A percentile compares a stretch with the other conserved stretches of the same genome.
Evolutionary conservation across 352 stramenopile genomes (phyloP).

Genomic region (Blastocystis sp.): DNA sequence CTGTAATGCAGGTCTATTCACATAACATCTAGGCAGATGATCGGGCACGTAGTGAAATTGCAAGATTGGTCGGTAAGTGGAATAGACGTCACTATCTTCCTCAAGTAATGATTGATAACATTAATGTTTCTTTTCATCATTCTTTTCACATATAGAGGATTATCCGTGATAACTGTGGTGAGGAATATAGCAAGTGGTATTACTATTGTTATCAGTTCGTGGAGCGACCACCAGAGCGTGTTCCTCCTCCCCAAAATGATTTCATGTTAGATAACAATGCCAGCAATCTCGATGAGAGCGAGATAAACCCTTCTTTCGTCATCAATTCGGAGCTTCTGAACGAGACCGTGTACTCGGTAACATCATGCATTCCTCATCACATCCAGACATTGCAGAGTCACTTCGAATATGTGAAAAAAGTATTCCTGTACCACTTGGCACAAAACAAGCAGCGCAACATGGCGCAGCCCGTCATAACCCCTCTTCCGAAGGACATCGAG

Average conservation of each 20-base stretch:
- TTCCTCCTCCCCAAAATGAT: background rate
- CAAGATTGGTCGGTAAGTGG: constrained; percentile 3
- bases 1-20: background rate
- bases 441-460: background rate
- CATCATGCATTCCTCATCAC: background rate
- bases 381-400: background rate
- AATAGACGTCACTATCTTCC: background rate
- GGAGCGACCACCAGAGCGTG: too few species aligned
- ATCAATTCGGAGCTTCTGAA: constrained; percentile 37
- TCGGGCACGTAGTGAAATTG: background rate
- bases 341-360: background rate
- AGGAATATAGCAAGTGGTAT: too few species aligned
- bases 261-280: background rate
- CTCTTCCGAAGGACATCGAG: background rate
- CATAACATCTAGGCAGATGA: background rate
- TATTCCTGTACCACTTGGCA: constrained; percentile 13
- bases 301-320: constrained; percentile 20
- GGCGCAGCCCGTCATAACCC: background rate
- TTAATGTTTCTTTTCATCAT: background rate
- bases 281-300: background rate
- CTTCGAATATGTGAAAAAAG: constrained; percentile 11
- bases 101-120: background rate
- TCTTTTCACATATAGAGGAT: background rate
- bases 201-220: too few species aligned
- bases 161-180: background rate